phyloP scores from a whole-genome alignment of 1,139 yeast species.

The Pichia sp. region DNA sequence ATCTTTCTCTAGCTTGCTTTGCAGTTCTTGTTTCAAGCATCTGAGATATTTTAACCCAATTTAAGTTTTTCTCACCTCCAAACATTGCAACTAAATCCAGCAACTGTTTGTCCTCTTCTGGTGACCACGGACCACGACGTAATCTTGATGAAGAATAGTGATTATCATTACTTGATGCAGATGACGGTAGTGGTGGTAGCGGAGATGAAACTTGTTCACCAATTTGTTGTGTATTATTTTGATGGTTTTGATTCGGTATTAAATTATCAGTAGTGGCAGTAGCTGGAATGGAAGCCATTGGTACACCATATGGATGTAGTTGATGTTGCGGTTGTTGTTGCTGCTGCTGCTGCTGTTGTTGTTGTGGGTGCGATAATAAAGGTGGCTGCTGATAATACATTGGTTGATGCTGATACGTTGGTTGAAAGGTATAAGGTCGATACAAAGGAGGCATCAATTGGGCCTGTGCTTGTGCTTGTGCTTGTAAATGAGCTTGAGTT shows the following conservation, averaged over 20 bases:
- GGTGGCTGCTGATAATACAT: constrained; percentile 1
- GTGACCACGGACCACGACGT: constrained; percentile 82
- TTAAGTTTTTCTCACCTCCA: constrained; percentile 61
- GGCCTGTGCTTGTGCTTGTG: constrained; percentile 4
- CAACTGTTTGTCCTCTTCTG: constrained; percentile 71
- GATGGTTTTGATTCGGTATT: background rate
- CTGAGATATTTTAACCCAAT: constrained; percentile 84
- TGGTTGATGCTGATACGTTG: background rate
- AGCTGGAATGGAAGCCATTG: background rate
- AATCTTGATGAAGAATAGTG: constrained; percentile 11
- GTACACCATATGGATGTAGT: background rate
- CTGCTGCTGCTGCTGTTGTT: background rate
- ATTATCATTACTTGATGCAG: background rate
- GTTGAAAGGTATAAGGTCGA: constrained; percentile 3
- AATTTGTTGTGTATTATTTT: background rate
- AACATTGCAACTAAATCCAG: constrained; percentile 62
- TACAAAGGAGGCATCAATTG: constrained; percentile 3
- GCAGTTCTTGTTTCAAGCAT: constrained; percentile 74
- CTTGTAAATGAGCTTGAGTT: background rate
- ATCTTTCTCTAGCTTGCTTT: constrained; percentile 87
- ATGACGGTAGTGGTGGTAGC: background rate
- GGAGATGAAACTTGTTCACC: background rate
- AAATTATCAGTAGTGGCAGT: background rate
- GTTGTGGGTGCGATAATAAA: background rate
- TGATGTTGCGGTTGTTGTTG: background rate